Base-by-base conservation (phyloP, 805 yeast species). In the Geotrichum ghanense region DNA sequence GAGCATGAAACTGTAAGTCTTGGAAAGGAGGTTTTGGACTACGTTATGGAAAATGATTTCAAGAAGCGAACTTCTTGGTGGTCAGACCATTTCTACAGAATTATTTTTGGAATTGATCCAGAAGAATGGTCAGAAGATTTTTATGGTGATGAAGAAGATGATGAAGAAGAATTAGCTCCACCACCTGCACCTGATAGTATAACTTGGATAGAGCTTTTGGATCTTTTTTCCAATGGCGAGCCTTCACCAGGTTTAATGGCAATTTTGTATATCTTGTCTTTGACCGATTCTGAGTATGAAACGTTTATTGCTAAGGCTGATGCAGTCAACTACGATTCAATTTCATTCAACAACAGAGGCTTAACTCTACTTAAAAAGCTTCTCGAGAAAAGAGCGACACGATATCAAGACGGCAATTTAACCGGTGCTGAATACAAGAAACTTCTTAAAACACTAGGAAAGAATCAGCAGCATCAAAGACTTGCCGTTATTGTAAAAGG, bases 1-100 rank as follows among this genome's bases (percentile, higher is more conserved):
- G 65, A 68, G 1, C 71, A 75, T 55, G 87, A 83, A 53, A 58
- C 71, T 1, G 73, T 83, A 10, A 69, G 77, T 45, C 58, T 85
- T n/a, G 78, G 81, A 1, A 65, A 69, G 1, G 81, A 78, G 52
- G 60, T 74, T 46, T 54, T 68, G 42, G 58, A 55, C 41, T 56
- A 64, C 34, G 59, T 60, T 23, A 66, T 62, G 23, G 59, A 64
- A 31, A 53, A 53, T 14, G 60, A 57, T 27, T 46, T 56, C 14
- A 50, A 49, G 42, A 45, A 52, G 25, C 47, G 63, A 5, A 45
- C 56, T 39, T 58, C 58, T 24, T 78, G 79, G 80, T 72, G 75
- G 66, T 73, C 71, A 24, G 61, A 58, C 10, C 57, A 64, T 17
- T 78, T 78, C 3, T 72, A 68, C 51, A 69, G 63, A 16, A 42